phyloP scores from a whole-genome alignment of 495 filamentous ascomycete genomes.

The Aspergillus homomorphus region DNA sequence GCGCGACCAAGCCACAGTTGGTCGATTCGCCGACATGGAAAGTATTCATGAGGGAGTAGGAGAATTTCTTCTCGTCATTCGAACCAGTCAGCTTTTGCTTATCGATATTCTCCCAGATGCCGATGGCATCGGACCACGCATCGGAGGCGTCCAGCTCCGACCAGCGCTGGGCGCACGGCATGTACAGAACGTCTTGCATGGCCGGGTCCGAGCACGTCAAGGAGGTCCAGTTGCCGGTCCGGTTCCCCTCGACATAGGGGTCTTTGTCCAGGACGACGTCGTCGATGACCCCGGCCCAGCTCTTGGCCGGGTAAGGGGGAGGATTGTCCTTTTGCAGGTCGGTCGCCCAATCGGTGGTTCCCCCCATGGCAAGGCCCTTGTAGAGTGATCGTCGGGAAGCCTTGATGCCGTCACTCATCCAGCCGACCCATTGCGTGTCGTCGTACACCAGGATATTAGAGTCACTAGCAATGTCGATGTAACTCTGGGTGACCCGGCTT shows the following conservation, averaged over 20 bases:
- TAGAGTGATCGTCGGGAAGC: conserved; percentile 17
- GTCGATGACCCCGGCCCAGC: background rate
- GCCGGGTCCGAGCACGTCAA: conserved; percentile 16
- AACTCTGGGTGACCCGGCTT: background rate
- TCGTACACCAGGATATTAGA: conserved; percentile 40
- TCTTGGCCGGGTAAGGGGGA: background rate
- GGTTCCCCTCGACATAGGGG: background rate
- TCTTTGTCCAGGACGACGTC: conserved; percentile 1
- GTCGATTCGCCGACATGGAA: conserved; percentile 5
- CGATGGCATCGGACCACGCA: conserved; percentile 21
- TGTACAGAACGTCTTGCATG: background rate
- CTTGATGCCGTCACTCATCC: conserved; percentile 35
- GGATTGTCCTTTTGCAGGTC: conserved; percentile 26
- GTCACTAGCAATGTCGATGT: conserved; percentile 18
- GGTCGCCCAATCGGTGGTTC: conserved; percentile 39
- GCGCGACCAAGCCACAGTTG: conserved; percentile 14
- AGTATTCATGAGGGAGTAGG: background rate
- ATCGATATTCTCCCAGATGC: conserved; percentile 11
- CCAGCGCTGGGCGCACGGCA: conserved; percentile 19
- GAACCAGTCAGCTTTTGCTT: background rate
- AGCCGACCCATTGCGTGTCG: conserved; percentile 35
- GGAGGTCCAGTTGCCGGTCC: conserved; percentile 24
- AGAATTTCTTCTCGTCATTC: conserved; percentile 8
- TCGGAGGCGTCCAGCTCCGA: conserved; percentile 15
- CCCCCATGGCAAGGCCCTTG: conserved; percentile 24